Evolutionary conservation across 805 yeast species (phyloP).

Genomic region (Candida sanyiensis): DNA sequence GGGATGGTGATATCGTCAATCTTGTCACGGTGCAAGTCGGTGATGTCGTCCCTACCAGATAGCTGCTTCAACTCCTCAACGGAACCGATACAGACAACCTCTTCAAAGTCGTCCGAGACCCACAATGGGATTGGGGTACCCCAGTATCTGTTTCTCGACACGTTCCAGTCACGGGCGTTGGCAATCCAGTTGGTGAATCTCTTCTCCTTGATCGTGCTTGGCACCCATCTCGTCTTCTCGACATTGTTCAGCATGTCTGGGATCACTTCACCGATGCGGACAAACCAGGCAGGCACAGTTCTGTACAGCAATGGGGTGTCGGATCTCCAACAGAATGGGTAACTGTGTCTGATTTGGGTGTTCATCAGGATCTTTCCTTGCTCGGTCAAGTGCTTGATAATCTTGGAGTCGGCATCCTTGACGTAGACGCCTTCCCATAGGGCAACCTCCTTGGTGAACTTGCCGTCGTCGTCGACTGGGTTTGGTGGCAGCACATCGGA

Average conservation of each 20-base stretch:
- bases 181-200: conserved; percentile 97
- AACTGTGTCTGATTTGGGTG: conserved; percentile 87
- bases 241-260: conserved; percentile 88
- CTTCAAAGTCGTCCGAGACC: conserved; percentile 92
- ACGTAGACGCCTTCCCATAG: conserved; percentile 82
- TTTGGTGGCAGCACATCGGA: conserved; percentile 76
- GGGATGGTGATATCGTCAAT: conserved; percentile 93
- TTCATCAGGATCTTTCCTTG: conserved; percentile 69
- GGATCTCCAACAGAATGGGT: conserved; percentile 99
- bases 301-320: conserved; percentile 96
- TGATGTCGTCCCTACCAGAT: conserved; percentile 74
- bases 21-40: conserved; percentile 89
- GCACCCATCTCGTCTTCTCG: conserved; percentile 91
- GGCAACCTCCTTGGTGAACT: conserved; percentile 67
- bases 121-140: conserved; percentile 99
- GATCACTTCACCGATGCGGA: conserved; percentile 78
- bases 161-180: conserved; percentile 98
- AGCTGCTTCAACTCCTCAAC: conserved; percentile 79
- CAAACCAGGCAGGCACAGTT: conserved; percentile 98
- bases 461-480: conserved; percentile 92
- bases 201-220: conserved; percentile 82
- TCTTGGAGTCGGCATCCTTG: conserved; percentile 90
- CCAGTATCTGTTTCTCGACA: conserved; percentile 98
- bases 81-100: conserved; percentile 90
- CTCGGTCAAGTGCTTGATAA: conserved; percentile 78